Conservation (phyloP, 768 basidiomycete species). For the Tulasnella sp. region DNA sequence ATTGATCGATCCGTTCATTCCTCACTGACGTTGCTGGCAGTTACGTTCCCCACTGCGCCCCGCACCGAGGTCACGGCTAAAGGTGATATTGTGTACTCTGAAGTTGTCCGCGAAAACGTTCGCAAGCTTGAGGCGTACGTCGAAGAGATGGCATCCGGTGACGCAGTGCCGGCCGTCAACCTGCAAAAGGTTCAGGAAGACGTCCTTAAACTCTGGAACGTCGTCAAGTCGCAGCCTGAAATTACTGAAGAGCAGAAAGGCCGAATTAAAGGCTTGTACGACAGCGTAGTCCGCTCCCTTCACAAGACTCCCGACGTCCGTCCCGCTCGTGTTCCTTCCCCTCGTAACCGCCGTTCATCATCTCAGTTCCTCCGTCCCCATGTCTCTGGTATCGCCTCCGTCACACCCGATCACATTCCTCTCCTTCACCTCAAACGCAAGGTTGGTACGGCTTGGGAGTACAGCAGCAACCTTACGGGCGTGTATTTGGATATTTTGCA, state of each 20-base stretch:
- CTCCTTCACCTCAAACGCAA: constrained; percentile 94
- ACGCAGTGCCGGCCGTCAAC: constrained; percentile 76
- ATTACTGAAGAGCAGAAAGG: constrained; percentile 96
- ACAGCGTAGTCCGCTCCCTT: constrained; percentile 89
- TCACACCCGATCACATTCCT: constrained; percentile 80
- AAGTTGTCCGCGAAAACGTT: constrained; percentile 91
- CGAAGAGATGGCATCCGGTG: constrained; percentile 95
- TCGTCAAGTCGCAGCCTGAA: constrained; percentile 93
- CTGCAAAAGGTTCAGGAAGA: constrained; percentile 97
- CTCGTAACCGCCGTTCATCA: constrained; percentile 74
- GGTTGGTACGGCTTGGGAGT: constrained; percentile 90
- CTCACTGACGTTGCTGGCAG: constrained; percentile 29
- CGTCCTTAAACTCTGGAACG: constrained; percentile 91
- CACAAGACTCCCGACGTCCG: constrained; percentile 60
- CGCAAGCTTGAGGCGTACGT: constrained; percentile 97
- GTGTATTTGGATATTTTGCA: constrained; percentile 94
- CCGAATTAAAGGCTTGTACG: constrained; percentile 87
- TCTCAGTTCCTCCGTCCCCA: constrained; percentile 96
- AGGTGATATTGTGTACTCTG: constrained; percentile 90
- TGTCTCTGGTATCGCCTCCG: constrained; percentile 43
- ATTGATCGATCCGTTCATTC: background rate
- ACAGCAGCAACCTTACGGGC: constrained; percentile 90
- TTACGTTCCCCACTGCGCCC: constrained; percentile 97
- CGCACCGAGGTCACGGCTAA: constrained; percentile 85
- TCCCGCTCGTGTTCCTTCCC: constrained; percentile 34